These are phyloP conservation scores for Backusella tarrabulga DNA, from an alignment of 192 early-diverging fungal genomes.

Conservation along the genomic window DNA sequence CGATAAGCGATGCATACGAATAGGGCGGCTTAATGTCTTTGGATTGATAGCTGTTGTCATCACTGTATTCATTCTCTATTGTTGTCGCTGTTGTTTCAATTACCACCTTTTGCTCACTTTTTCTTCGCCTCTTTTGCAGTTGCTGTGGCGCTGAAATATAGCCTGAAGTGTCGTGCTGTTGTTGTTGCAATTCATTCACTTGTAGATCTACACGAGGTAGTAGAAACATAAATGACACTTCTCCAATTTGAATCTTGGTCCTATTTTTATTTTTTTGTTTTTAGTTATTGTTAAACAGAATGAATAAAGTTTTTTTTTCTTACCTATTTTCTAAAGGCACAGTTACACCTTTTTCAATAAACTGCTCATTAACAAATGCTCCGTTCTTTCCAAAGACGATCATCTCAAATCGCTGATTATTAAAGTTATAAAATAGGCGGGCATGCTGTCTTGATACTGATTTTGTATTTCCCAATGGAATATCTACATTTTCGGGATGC, in stretches of 20 bases:
- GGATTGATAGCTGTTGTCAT: neutral
- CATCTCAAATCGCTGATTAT: slow-evolving; percentile 78
- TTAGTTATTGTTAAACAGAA: too few species aligned
- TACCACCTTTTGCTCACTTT: neutral
- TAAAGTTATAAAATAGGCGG: slow-evolving; percentile 82
- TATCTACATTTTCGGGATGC: slow-evolving; percentile 68
- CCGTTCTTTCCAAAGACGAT: slow-evolving; percentile 88
- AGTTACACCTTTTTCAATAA: slow-evolving; percentile 63
- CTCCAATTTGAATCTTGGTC: slow-evolving; percentile 80
- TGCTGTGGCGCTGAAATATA: slow-evolving; percentile 30
- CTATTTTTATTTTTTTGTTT: slow-evolving; percentile 24
- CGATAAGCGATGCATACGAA: slow-evolving; percentile 90
- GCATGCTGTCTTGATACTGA: slow-evolving; percentile 86
- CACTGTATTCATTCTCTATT: neutral
- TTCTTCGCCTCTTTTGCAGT: slow-evolving; percentile 12
- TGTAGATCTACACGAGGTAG: slow-evolving; percentile 55
- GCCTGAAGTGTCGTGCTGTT: neutral
- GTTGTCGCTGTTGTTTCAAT: neutral
- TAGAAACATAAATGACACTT: slow-evolving; percentile 76
- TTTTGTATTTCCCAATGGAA: slow-evolving; percentile 81
- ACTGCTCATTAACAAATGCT: slow-evolving; percentile 77
- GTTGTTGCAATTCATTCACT: slow-evolving; percentile 25
- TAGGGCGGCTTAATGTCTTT: slow-evolving; percentile 71
- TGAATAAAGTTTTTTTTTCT: neutral
- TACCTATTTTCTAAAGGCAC: slow-evolving; percentile 64